Evolutionary conservation across 1,139 yeast species (phyloP), one percentile per base, ranked within the genome.

Genomic region (Saccharomyces hybrid): DNA sequence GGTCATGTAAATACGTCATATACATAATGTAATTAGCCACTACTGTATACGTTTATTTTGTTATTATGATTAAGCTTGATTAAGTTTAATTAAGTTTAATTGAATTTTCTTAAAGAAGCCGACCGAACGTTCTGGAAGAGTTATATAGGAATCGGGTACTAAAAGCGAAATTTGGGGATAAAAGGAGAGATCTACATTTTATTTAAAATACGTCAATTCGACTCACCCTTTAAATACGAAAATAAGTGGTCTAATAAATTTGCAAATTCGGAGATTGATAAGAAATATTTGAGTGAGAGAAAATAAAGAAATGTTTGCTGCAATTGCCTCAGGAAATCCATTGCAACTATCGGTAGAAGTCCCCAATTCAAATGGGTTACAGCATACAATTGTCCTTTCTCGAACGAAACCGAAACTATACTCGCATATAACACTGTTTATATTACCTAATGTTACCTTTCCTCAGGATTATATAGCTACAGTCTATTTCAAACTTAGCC

Each of bases 401-500:
- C 67, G 71, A 3, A 66, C 71, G 5, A 68, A 67, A 53, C 70
- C 72, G 13, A 67, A 67, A 41, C 62, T 65, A 4, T 67, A 69
- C 54, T 84, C 89, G 50, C 91, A 87, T 66, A 77, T 89, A 52
- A 85, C 93, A 2, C 74, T 89, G 20, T 89, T 89, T 65, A 73
- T 88, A 44, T 76, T 89, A 9, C 97, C 97, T 1, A 86, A 75
- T 61, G 77, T 78, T 2, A 76, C 75, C 5, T 74, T 87, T 49
- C 96, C 91, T 54, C 78, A 82, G 1, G 80, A 79, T 52, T 85
- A 77, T 63, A 83, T 93, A 0, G 98, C 97, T 0, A 77, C 91
- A 50, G 88, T 93, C 2, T 93, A 87, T 70, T 91, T 90, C 71
- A 96, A 93, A 68, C 72, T 90, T 54, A 63, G 66, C 31, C 96